Evolutionary conservation across 805 yeast genomes (phyloP).

Genomic region (Lipomyces chichibuensis): DNA sequence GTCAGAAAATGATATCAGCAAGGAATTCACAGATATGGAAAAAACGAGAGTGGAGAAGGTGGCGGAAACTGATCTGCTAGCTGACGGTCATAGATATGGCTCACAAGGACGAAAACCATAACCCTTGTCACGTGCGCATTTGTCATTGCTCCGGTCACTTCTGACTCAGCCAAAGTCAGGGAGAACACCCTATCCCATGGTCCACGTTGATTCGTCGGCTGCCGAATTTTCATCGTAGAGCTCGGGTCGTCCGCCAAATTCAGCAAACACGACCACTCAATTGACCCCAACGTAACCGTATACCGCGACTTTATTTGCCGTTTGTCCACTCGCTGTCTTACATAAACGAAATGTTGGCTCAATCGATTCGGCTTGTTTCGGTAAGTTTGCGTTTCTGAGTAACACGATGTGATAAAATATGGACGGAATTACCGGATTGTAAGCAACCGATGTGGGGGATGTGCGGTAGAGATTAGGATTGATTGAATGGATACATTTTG

Average conservation of each 20-base stretch:
- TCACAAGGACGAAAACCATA: too few relatives aligned
- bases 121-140: not conserved
- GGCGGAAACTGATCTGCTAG: not conserved
- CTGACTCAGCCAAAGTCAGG: too few relatives aligned
- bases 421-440: not conserved
- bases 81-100: not conserved
- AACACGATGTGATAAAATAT: not conserved
- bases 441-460: not conserved
- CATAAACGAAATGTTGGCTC: conserved; percentile 26
- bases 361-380: conserved; percentile 29
- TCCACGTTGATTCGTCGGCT: conserved; percentile 13
- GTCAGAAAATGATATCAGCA: not conserved
- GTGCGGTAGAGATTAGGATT: too few relatives aligned
- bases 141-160: not conserved
- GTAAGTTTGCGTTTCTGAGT: conserved; percentile 15
- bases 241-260: not conserved
- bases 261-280: not conserved
- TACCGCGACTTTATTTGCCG: not conserved
- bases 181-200: conserved; percentile 9
- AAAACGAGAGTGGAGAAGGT: conserved; percentile 1
- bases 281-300: conserved; percentile 1
- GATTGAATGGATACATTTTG: not conserved
- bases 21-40: not conserved
- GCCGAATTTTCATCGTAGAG: not conserved
- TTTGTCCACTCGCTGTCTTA: not conserved